A percentile compares a stretch with the other conserved stretches of the same genome.
phyloP scores from a whole-genome alignment of 1,284 basidiomycete genomes.

The Malassezia globosa region DNA sequence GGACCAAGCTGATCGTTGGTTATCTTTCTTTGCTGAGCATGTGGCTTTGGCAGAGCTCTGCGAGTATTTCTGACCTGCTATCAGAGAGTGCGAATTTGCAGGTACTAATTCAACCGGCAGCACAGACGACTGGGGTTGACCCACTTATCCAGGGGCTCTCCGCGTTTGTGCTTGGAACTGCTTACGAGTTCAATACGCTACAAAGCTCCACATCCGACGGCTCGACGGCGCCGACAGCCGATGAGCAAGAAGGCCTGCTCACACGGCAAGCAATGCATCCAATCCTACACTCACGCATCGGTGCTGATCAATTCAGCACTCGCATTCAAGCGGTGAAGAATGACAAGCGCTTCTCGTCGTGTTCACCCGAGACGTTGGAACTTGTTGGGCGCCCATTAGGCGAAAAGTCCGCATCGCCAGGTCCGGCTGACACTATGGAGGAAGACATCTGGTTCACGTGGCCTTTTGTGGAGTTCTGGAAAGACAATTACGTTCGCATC shows the following conservation, averaged over 20 bases:
- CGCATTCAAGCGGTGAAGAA: slow-evolving; percentile 75
- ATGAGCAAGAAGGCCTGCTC: slow-evolving; percentile 11
- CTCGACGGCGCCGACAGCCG: not conserved
- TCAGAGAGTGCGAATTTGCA: slow-evolving; percentile 76
- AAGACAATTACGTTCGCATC: slow-evolving; percentile 58
- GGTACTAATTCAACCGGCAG: slow-evolving; percentile 69
- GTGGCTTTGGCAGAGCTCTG: slow-evolving; percentile 95
- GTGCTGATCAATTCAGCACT: slow-evolving; percentile 77
- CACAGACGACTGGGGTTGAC: slow-evolving; percentile 74
- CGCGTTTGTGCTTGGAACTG: slow-evolving; percentile 78
- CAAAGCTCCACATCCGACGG: too few species aligned
- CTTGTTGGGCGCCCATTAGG: slow-evolving; percentile 2
- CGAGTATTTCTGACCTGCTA: slow-evolving; percentile 75
- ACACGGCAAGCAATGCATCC: slow-evolving; percentile 50
- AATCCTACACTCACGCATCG: slow-evolving; percentile 66
- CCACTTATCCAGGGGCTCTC: slow-evolving; percentile 78
- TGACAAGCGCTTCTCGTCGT: slow-evolving; percentile 76
- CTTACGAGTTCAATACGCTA: slow-evolving; percentile 54
- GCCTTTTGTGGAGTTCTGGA: slow-evolving; percentile 98
- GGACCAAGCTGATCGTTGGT: slow-evolving; percentile 76
- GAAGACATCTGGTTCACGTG: slow-evolving; percentile 80
- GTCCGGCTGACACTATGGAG: slow-evolving; percentile 13
- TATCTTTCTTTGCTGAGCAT: slow-evolving; percentile 72
- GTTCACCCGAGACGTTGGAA: slow-evolving; percentile 63
- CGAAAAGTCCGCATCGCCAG: not conserved